phyloP scores from a whole-genome alignment of 768 basidiomycete species.

The Hericium rajendrae region DNA sequence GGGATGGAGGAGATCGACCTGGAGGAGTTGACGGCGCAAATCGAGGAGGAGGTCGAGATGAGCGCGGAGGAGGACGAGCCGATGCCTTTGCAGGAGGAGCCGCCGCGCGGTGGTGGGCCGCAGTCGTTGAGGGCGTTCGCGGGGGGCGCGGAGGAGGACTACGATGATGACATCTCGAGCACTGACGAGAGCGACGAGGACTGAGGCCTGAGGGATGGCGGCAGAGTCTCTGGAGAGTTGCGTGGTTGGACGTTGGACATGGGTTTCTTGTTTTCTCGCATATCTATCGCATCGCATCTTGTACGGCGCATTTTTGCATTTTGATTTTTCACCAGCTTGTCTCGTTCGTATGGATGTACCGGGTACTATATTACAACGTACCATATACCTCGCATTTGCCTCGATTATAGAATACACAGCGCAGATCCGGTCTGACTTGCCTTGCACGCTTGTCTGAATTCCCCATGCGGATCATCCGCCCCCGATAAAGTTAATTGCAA shows the following conservation, averaged over 20 bases:
- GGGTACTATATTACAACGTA: too few species aligned
- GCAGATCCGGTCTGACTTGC: too few species aligned
- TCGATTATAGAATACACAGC: too few species aligned
- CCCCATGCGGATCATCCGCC: not conserved
- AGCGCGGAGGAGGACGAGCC: constrained; percentile 15
- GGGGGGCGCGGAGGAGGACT: constrained; percentile 27
- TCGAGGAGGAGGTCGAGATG: constrained; percentile 2
- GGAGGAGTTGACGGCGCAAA: not conserved
- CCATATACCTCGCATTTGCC: too few species aligned
- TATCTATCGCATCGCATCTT: not conserved
- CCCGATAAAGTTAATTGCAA: not conserved
- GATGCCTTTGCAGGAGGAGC: not conserved
- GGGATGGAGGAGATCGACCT: constrained; percentile 12
- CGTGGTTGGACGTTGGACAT: not conserved
- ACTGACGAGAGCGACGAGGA: constrained; percentile 35
- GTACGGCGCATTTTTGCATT: not conserved
- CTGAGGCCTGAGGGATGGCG: not conserved
- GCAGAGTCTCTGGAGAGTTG: not conserved
- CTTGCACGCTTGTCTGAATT: too few species aligned
- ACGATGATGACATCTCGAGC: constrained; percentile 40
- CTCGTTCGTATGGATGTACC: not conserved
- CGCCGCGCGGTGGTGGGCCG: constrained; percentile 21
- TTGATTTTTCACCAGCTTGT: not conserved
- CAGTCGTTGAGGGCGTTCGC: constrained; percentile 44
- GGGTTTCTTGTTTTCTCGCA: not conserved